Conservation (phyloP, 2,329 filamentous ascomycete species). For the Verruconis gallopava region DNA sequence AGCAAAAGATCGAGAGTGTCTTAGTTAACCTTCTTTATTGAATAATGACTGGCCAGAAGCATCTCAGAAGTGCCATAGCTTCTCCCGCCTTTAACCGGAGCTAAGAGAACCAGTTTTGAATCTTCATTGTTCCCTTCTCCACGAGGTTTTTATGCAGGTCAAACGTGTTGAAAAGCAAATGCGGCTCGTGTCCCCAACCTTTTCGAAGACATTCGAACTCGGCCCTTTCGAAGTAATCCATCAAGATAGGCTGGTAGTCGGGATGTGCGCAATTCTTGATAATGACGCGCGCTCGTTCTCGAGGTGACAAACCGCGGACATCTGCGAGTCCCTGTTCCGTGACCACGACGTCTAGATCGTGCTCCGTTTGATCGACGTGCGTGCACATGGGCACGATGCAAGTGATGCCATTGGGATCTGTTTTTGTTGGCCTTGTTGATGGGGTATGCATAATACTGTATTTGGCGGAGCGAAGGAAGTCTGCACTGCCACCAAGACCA, state of each 20-base stretch:
- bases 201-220: conserved; percentile 76
- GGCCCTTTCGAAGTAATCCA: conserved; percentile 72
- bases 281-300: conserved; percentile 71
- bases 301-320: conserved; percentile 66
- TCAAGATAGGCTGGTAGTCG: conserved; percentile 68
- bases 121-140: conserved; percentile 83
- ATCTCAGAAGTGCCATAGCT: too few species aligned
- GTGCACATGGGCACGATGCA: conserved; percentile 94
- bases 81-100: too few species aligned
- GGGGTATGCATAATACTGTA: conserved; percentile 94
- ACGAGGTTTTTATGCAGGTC: conserved; percentile 77
- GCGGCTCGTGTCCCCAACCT: conserved; percentile 83
- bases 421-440: conserved; percentile 65
- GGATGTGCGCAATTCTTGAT: conserved; percentile 80
- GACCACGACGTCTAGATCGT: conserved; percentile 85
- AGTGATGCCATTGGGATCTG: conserved; percentile 65
- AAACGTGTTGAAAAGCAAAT: conserved; percentile 73
- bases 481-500: conserved; percentile 68
- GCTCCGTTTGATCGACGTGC: conserved; percentile 85
- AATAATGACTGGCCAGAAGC: too few species aligned
- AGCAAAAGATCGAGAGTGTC: too few species aligned
- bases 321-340: conserved; percentile 68
- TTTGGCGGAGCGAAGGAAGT: conserved; percentile 67
- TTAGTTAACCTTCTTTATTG: too few species aligned
- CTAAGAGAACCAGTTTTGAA: conserved; percentile 57